Conservation (phyloP, 2,329 filamentous ascomycete genomes). For the Aspergillus sp. region DNA sequence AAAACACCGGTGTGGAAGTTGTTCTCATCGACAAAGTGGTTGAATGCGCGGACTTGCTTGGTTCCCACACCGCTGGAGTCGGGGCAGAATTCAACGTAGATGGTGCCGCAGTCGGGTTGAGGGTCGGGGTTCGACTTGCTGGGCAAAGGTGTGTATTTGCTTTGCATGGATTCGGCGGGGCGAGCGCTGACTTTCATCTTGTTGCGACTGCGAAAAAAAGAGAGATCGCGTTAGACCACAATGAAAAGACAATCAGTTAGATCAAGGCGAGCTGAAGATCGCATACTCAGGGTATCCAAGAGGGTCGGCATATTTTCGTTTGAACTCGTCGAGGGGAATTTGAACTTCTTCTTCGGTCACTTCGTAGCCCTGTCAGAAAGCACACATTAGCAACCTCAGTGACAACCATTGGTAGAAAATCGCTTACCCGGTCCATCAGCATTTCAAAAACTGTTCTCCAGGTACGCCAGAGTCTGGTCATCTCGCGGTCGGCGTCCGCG, state of each 20-base stretch:
- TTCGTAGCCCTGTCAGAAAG: constrained; percentile 72
- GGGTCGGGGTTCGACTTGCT: constrained; percentile 67
- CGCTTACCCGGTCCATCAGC: constrained; percentile 77
- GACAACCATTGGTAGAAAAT: constrained; percentile 7
- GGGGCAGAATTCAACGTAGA: constrained; percentile 89
- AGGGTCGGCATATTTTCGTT: constrained; percentile 62
- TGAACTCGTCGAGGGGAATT: constrained; percentile 80
- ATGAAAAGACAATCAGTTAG: constrained; percentile 1
- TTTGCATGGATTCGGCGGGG: constrained; percentile 77
- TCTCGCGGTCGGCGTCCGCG: constrained; percentile 36
- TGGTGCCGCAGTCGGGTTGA: constrained; percentile 70
- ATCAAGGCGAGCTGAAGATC: constrained; percentile 1
- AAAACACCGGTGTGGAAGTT: constrained; percentile 89
- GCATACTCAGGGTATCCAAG: constrained; percentile 73
- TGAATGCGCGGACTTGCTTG: constrained; percentile 86
- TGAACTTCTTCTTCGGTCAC: constrained; percentile 83
- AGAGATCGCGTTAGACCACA: constrained; percentile 6
- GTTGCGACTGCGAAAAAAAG: constrained; percentile 56
- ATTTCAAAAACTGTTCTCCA: constrained; percentile 94
- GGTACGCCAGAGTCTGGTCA: constrained; percentile 80
- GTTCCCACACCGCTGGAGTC: constrained; percentile 74
- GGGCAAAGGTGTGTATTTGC: constrained; percentile 71
- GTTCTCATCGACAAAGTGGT: constrained; percentile 71
- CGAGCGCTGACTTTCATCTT: constrained; percentile 85
- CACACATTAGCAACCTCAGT: constrained; percentile 10